These are phyloP conservation scores for Yamadazyma diddensiae DNA, from an alignment of 1,139 yeast genomes.

Conservation along the genomic window DNA sequence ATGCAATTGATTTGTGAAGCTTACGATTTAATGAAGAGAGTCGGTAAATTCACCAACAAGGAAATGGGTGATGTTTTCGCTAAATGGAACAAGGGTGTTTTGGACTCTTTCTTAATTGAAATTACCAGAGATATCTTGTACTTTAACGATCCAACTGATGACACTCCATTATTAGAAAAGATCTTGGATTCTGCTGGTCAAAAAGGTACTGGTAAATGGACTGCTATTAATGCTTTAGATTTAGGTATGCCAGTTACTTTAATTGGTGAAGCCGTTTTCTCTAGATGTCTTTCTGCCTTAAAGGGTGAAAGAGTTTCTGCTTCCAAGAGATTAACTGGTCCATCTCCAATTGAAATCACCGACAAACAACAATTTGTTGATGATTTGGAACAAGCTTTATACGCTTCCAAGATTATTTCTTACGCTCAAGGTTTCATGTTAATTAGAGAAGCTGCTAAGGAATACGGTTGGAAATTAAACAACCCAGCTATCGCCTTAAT, in stretches of 20 bases:
- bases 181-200: slow-evolving; percentile 97
- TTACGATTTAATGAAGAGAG: slow-evolving; percentile 91
- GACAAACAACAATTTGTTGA: slow-evolving; percentile 85
- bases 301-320: slow-evolving; percentile 90
- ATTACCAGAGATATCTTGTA: slow-evolving; percentile 94
- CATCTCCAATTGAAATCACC: slow-evolving; percentile 55
- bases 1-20: slow-evolving; percentile 99
- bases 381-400: slow-evolving; percentile 95
- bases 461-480: slow-evolving; percentile 95
- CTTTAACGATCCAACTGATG: slow-evolving; percentile 81
- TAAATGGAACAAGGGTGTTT: slow-evolving; percentile 95
- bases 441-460: slow-evolving; percentile 96
- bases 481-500: slow-evolving; percentile 97
- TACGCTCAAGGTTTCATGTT: slow-evolving; percentile 99
- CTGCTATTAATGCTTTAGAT: slow-evolving; percentile 96
- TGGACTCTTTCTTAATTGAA: slow-evolving; percentile 95
- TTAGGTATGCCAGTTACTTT: slow-evolving; percentile 98
- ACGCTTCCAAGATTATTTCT: slow-evolving; percentile 97
- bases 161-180: slow-evolving; percentile 92
- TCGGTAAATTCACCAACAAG: slow-evolving; percentile 84
- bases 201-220: slow-evolving; percentile 99
- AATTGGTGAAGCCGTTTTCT: slow-evolving; percentile 97
- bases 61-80: slow-evolving; percentile 93
- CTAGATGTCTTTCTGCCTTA: slow-evolving; percentile 93
- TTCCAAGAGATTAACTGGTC: slow-evolving; percentile 75